phyloP scores from a whole-genome alignment of 306 rosid species.

The Sphenostylis stenocarpa region DNA sequence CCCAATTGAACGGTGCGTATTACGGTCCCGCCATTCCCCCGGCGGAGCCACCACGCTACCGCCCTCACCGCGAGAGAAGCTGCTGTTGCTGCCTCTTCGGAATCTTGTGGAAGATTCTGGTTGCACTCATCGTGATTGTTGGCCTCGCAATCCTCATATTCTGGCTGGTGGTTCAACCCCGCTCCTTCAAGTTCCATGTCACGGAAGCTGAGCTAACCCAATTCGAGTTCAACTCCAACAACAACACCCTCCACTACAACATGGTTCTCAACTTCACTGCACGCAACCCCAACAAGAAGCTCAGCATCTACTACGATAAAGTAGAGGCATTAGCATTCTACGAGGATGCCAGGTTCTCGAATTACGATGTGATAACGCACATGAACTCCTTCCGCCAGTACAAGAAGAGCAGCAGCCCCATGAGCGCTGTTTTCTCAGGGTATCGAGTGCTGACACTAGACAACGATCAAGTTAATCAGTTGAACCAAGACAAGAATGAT shows the following conservation, averaged over 20 bases:
- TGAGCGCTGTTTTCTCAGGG: conserved; percentile 45
- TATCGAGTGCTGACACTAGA: conserved; percentile 15
- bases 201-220: conserved; percentile 47
- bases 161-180: conserved; percentile 69
- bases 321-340: conserved; percentile 43
- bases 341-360: conserved; percentile 27
- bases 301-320: conserved; percentile 46
- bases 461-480: conserved; percentile 12
- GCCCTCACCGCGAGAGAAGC: neutral
- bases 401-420: conserved; percentile 38
- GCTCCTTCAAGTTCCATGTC: conserved; percentile 55
- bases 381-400: conserved; percentile 43
- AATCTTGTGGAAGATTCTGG: conserved; percentile 50
- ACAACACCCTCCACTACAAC: conserved; percentile 42
- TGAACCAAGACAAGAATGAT: conserved; percentile 33
- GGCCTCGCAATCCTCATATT: conserved; percentile 52
- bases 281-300: conserved; percentile 51
- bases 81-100: conserved; percentile 53
- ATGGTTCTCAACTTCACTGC: conserved; percentile 44
- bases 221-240: conserved; percentile 41
- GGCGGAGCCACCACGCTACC: neutral
- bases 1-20: conserved; percentile 31
- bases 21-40: conserved; percentile 44
- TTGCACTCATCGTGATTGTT: conserved; percentile 32
- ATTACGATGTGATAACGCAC: conserved; percentile 30